Evolutionary conservation across 768 basidiomycete species (phyloP).

Genomic region (Boletus rufocinnamomeus): DNA sequence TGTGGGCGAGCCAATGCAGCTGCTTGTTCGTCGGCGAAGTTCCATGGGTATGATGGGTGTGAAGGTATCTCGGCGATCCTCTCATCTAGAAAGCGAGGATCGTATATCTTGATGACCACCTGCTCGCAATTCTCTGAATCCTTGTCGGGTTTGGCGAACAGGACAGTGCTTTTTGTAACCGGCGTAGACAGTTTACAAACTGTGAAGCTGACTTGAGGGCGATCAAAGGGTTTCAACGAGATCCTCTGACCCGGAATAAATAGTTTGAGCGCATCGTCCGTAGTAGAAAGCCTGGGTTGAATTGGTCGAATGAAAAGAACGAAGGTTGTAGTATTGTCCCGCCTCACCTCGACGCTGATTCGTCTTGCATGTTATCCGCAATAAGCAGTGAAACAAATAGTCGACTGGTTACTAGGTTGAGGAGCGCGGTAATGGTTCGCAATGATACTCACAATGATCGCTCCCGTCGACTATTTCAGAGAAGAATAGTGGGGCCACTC

Average conservation of each 20-base stretch:
- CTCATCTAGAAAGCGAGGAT: constrained; percentile 10
- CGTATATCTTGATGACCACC: constrained; percentile 6
- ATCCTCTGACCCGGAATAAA: constrained; percentile 6
- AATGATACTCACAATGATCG: background rate
- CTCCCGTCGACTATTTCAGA: no score
- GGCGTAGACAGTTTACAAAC: constrained; percentile 1
- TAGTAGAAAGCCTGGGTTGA: background rate
- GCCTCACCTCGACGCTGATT: background rate
- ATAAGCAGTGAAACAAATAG: background rate
- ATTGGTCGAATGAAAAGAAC: background rate
- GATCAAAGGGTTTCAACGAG: background rate
- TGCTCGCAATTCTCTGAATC: background rate
- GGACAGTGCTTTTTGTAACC: constrained; percentile 1
- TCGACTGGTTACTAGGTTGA: background rate
- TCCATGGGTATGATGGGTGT: background rate
- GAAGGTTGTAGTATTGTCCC: background rate
- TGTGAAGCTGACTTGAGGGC: background rate
- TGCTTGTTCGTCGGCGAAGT: background rate
- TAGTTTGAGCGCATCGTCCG: constrained; percentile 2
- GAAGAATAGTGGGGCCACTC: no score
- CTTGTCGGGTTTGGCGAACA: constrained; percentile 3
- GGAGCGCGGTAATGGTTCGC: background rate
- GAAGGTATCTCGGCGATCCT: background rate
- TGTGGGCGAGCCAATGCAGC: background rate
- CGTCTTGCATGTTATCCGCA: background rate